Evolutionary conservation across 208 protist species (phyloP).

Genomic region (Sergeia podlipaevii): DNA sequence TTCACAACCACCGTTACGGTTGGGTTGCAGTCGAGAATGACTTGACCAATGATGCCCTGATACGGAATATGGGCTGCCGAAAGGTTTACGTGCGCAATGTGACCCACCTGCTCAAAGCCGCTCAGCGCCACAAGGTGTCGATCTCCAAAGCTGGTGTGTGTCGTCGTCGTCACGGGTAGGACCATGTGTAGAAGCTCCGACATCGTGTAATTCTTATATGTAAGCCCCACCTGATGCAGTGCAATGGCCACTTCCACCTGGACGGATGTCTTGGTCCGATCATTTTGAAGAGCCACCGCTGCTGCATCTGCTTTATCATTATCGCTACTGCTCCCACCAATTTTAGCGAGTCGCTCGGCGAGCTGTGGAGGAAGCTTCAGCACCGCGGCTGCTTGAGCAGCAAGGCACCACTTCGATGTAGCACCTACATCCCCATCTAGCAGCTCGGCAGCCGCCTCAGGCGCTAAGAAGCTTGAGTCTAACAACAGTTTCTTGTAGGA

Average conservation of each 20-base stretch:
- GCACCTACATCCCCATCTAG: too few relatives aligned
- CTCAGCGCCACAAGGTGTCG: conserved; percentile 50
- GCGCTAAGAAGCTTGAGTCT: too few relatives aligned
- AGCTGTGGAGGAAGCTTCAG: conserved; percentile 1
- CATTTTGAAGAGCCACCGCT: background rate
- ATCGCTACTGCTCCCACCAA: background rate
- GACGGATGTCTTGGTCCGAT: background rate
- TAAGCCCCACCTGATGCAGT: conserved; percentile 33
- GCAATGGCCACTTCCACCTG: conserved; percentile 24
- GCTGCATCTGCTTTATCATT: background rate
- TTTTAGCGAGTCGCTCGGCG: background rate
- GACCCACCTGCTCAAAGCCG: conserved; percentile 90
- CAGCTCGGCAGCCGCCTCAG: too few relatives aligned
- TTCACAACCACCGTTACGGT: conserved; percentile 96
- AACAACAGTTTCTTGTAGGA: too few relatives aligned
- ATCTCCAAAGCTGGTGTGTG: background rate
- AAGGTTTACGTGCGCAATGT: conserved; percentile 98
- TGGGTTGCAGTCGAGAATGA: conserved; percentile 95
- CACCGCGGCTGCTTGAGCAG: too few relatives aligned
- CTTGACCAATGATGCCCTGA: conserved; percentile 90
- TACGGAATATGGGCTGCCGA: conserved; percentile 89
- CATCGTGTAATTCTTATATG: conserved; percentile 80
- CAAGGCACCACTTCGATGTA: too few relatives aligned
- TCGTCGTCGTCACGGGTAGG: conserved; percentile 19
- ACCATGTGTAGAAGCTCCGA: conserved; percentile 63